A percentile compares a stretch with the other conserved stretches of the same genome.
Conservation (phyloP, 73 alveolate genomes). For the Paramecium caudatum region DNA sequence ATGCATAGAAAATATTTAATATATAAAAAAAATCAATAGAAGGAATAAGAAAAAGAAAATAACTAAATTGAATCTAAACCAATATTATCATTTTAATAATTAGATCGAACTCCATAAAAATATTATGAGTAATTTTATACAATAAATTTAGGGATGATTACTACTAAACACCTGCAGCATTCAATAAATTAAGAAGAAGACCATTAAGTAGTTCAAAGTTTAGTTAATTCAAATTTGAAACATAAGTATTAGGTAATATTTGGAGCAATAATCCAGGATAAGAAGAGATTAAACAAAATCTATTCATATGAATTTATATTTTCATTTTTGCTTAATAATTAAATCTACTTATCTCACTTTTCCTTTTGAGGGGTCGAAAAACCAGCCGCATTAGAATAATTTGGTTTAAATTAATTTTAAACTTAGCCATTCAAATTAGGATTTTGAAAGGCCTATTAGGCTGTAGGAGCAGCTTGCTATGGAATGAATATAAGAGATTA, state of each 20-base stretch:
- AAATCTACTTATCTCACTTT: too few relatives aligned
- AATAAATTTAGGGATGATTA: conserved; percentile 16
- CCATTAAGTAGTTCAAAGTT: conserved; percentile 26
- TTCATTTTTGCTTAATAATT: too few relatives aligned
- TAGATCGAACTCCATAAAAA: conserved; percentile 31
- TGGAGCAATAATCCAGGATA: background rate
- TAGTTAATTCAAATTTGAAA: conserved; percentile 1
- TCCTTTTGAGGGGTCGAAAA: too few relatives aligned
- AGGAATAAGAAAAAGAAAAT: conserved; percentile 2
- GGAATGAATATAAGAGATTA: too few relatives aligned
- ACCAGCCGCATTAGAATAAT: too few relatives aligned
- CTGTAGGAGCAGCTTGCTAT: too few relatives aligned
- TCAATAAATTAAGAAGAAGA: background rate
- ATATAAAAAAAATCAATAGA: conserved; percentile 37
- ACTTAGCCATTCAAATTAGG: too few relatives aligned
- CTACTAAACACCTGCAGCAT: conserved; percentile 57
- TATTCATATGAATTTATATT: conserved; percentile 25
- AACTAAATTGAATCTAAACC: background rate
- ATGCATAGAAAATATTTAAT: conserved; percentile 66
- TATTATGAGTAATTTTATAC: background rate
- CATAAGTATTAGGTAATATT: background rate
- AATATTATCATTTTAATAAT: background rate
- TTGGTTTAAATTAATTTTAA: too few relatives aligned
- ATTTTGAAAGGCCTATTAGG: too few relatives aligned
- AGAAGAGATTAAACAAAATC: background rate